Base-by-base conservation (phyloP, 1,284 basidiomycete species). In the Papiliotrema laurentii region DNA sequence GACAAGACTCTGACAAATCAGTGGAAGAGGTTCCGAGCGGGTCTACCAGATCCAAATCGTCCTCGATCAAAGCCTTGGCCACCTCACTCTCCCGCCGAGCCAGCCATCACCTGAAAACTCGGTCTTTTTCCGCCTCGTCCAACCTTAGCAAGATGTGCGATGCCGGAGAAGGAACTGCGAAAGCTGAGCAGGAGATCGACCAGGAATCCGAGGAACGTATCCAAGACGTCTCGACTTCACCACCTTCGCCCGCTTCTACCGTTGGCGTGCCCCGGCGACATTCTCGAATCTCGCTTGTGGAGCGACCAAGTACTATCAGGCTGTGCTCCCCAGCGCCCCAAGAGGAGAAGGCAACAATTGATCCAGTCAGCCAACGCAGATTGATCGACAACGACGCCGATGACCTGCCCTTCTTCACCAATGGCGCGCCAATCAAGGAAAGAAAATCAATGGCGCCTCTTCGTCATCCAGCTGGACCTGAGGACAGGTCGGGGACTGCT, bases 181-280 rank as follows among this genome's bases (percentile, higher is more conserved):
- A 39, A 39, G 14, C 7, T 5, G 3, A 10, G 39, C 13, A 25
- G 25, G 24, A 27, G 28, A 11, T 3, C 4, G 39, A n/a, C 39
- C 26, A 27, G 14, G 6, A 16, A 5, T 5, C 34, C 24, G 47
- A 58, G 34, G 49, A 58, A 19, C 30, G 40, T 0, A 39, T 55
- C 6, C 60, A 64, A 35, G 51, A 53, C 24, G 47, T 60, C n/a
- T 50, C 55, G 13, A 28, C 45, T 2, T 45, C 51, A 2, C 61
- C 63, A 4, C 59, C 63, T 7, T 69, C 69, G 5, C 69, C 69
- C 0, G 69, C 68, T 2, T 69, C 69, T 0, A 68, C 69, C 2
- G 63, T 72, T 10, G 68, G 69, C 11, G 51, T 70, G 2, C 62
- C 64, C 13, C 55, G 64, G 25, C 61, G 69, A 21, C 61, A 66